Evolutionary conservation across 805 yeast genomes (phyloP).

Genomic region (Candida maltosa): DNA sequence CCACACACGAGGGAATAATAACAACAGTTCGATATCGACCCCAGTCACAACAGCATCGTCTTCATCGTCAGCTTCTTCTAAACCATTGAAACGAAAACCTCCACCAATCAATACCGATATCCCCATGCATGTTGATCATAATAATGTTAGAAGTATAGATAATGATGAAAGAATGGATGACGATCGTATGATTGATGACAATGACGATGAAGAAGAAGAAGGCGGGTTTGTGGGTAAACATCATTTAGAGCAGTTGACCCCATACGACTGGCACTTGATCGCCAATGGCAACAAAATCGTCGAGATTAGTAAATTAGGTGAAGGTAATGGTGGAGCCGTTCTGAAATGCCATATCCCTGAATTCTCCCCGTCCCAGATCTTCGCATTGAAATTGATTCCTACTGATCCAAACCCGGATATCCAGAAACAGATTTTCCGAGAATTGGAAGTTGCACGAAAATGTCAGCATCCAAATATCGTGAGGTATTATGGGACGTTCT

Average conservation of each 20-base stretch:
- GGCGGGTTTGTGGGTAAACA: slow-evolving; percentile 22
- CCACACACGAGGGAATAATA: no score
- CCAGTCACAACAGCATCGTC: slow-evolving; percentile 9
- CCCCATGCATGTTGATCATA: slow-evolving; percentile 25
- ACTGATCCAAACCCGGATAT: slow-evolving; percentile 81
- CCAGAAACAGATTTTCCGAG: slow-evolving; percentile 87
- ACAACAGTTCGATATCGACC: no score
- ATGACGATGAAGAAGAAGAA: slow-evolving; percentile 33
- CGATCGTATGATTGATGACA: slow-evolving; percentile 13
- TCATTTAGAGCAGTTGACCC: slow-evolving; percentile 45
- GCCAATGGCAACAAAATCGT: slow-evolving; percentile 59
- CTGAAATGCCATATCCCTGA: slow-evolving; percentile 60
- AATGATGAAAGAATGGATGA: background rate
- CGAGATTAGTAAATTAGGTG: slow-evolving; percentile 76
- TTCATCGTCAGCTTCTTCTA: slow-evolving; percentile 3
- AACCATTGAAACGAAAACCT: slow-evolving; percentile 30
- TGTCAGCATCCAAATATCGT: slow-evolving; percentile 86
- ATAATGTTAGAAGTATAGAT: no score
- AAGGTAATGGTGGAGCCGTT: slow-evolving; percentile 93
- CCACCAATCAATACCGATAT: slow-evolving; percentile 33
- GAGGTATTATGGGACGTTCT: slow-evolving; percentile 87
- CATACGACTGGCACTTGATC: slow-evolving; percentile 69
- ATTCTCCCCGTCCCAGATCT: slow-evolving; percentile 45
- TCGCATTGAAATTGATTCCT: slow-evolving; percentile 78
- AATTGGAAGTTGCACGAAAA: slow-evolving; percentile 79